phyloP scores from a whole-genome alignment of 2,329 filamentous ascomycete genomes.

The Colletotrichum coccodes region DNA sequence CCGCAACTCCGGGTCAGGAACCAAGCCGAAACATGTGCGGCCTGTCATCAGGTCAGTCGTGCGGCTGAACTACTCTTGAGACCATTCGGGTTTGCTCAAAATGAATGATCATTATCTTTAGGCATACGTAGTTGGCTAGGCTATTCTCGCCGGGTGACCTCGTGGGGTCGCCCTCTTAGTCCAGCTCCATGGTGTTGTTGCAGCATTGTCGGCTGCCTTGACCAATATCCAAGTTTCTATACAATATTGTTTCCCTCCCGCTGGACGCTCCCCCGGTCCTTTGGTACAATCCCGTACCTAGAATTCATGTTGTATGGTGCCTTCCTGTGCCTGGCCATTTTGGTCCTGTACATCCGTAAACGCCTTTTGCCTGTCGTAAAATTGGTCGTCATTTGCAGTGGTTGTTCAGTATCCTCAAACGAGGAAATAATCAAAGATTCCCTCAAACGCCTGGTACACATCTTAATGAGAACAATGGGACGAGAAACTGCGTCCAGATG shows the following conservation, averaged over 20 bases:
- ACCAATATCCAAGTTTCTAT: slow-evolving; percentile 3
- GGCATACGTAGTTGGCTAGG: slow-evolving; percentile 7
- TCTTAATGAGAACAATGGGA: neutral
- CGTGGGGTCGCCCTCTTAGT: neutral
- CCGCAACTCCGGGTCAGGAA: neutral
- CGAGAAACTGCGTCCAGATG: neutral
- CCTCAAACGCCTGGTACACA: slow-evolving; percentile 20
- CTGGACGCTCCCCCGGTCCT: neutral
- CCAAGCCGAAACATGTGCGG: neutral
- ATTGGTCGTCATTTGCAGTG: slow-evolving; percentile 23
- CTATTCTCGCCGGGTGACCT: neutral
- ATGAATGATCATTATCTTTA: slow-evolving; percentile 33
- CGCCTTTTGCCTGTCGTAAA: slow-evolving; percentile 25
- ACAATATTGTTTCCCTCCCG: neutral
- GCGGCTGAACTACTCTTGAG: neutral
- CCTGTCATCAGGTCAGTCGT: neutral
- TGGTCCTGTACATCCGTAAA: slow-evolving; percentile 22
- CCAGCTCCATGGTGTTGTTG: neutral
- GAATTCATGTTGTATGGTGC: neutral
- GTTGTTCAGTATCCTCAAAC: slow-evolving; percentile 10
- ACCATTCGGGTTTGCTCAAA: neutral
- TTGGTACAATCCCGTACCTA: slow-evolving; percentile 1
- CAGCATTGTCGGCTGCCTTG: neutral
- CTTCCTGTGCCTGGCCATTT: neutral
- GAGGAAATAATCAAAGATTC: slow-evolving; percentile 15